Base-by-base conservation (phyloP, 2,329 filamentous ascomycete genomes). In the Phyllosticta citribraziliensis region DNA sequence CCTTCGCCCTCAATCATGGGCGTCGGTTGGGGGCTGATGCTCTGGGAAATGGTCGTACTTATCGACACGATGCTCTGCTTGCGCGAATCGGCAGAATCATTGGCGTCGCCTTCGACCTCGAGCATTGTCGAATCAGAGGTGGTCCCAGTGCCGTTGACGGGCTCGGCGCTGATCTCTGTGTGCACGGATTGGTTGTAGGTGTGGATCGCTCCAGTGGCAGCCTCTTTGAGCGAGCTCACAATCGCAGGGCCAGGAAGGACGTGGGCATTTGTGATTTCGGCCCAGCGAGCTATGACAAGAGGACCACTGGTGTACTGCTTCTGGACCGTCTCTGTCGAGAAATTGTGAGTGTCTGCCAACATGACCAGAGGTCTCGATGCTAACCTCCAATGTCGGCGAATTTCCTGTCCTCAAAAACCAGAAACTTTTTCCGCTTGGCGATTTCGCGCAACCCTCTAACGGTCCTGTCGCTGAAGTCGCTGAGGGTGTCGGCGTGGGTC, bases 51-150 rank as follows among this genome's bases (percentile, higher is more conserved):
- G 1, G 88, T 92, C 6, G 89, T 93, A 72, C 88, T 85, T 61
- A 81, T 74, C 53, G 87, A 90, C 58, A 92, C 88, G 64, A 92
- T 89, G 74, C 87, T 91, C 62, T 87, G 86, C 75, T 93, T 92
- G 66, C 89, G 81, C 64, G 82, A 82, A 62, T 81, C 79, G 63
- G 70, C 68, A 56, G 80, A 77, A 50, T 73, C 63, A 61, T 58
- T 65, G 6, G 27, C 56, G 19, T 58, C 56, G 27, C 64, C 60
- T 55, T 65, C 52, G 24, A 71, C 72, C 40, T 79, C 78, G 22
- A 79, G 76, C 20, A 76, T 74, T 12, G 71, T 70, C 12, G 76
- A 73, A 14, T 83, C 80, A 47, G 62, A 65, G 24, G 63, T 57
- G 5, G 69, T 68, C 33, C 11, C 33, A 17, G 11, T 40, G 33